phyloP scores from a whole-genome alignment of 257 asterid species.

The Solanum chaucha region DNA sequence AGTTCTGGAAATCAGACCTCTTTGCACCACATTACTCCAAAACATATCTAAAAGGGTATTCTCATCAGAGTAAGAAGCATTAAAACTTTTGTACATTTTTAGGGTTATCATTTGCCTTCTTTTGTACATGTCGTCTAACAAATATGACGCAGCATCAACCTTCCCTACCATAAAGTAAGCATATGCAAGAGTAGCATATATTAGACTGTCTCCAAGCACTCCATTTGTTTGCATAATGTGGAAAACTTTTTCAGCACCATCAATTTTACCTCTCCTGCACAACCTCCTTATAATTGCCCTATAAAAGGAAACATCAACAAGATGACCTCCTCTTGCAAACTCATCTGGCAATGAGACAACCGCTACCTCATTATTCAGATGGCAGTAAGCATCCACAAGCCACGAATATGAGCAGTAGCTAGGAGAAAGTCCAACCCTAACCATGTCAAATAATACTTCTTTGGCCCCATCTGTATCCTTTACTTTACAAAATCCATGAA shows the following conservation, averaged over 20 bases:
- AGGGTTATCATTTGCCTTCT: constrained; percentile 63
- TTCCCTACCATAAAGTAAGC: constrained; percentile 51
- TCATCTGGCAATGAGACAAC: constrained; percentile 47
- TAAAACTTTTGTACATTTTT: constrained; percentile 38
- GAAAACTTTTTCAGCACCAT: constrained; percentile 49
- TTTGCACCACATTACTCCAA: constrained; percentile 42
- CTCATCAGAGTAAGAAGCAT: constrained; percentile 39
- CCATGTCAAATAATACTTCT: constrained; percentile 50
- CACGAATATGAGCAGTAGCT: constrained; percentile 48
- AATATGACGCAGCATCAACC: constrained; percentile 21
- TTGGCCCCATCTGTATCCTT: constrained; percentile 46
- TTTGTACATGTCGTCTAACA: constrained; percentile 70
- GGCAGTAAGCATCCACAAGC: constrained; percentile 61
- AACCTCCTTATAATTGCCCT: constrained; percentile 60
- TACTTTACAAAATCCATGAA: constrained; percentile 68
- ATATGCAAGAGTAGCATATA: constrained; percentile 54
- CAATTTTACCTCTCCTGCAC: constrained; percentile 58
- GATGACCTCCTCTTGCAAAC: constrained; percentile 41
- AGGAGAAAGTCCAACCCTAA: constrained; percentile 51
- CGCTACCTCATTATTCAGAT: constrained; percentile 35
- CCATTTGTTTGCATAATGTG: constrained; percentile 49
- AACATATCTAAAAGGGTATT: constrained; percentile 33
- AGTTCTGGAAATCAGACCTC: constrained; percentile 61
- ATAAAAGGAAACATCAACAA: constrained; percentile 57
- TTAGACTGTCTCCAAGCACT: constrained; percentile 54